phyloP scores from a whole-genome alignment of 306 rosid species.

The Astragalus glycyphyllos region DNA sequence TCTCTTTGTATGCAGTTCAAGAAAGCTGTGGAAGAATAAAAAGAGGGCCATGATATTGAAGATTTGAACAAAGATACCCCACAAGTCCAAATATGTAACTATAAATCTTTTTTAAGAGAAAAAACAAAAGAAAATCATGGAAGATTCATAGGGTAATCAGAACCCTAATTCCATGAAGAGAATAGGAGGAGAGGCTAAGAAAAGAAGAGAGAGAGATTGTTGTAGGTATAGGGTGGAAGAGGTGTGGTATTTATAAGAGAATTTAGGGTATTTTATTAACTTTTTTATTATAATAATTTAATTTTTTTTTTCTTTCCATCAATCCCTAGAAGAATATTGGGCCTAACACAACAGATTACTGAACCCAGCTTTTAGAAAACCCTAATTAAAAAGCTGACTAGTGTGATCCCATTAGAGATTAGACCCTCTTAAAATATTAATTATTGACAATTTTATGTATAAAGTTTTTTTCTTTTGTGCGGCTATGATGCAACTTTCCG shows the following conservation, averaged over 20 bases:
- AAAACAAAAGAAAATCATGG: conserved; percentile 5
- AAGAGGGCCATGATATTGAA: conserved; percentile 65
- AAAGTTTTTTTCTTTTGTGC: conserved; percentile 42
- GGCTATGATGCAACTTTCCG: conserved; percentile 68
- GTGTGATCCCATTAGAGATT: conserved; percentile 51
- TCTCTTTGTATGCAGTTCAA: conserved; percentile 92
- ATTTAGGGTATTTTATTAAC: conserved; percentile 40
- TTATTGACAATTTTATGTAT: conserved; percentile 12
- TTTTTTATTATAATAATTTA: conserved; percentile 11
- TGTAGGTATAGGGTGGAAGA: conserved; percentile 58
- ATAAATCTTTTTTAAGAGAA: not conserved
- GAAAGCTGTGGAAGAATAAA: conserved; percentile 99
- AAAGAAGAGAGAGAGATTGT: conserved; percentile 10
- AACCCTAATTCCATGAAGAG: conserved; percentile 43
- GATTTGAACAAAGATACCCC: not conserved
- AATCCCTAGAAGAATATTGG: conserved; percentile 99
- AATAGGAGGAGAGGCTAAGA: conserved; percentile 35
- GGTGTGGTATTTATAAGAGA: conserved; percentile 67
- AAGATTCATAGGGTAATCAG: conserved; percentile 41
- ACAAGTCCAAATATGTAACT: too few relatives aligned
- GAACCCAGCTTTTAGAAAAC: conserved; percentile 50
- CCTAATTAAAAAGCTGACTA: conserved; percentile 72
- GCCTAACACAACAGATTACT: conserved; percentile 62
- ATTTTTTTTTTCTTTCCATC: conserved; percentile 43
- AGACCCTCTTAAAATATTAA: conserved; percentile 37